Conservation (phyloP, 108 stramenopile species). For the Discostella stelligeroides region DNA sequence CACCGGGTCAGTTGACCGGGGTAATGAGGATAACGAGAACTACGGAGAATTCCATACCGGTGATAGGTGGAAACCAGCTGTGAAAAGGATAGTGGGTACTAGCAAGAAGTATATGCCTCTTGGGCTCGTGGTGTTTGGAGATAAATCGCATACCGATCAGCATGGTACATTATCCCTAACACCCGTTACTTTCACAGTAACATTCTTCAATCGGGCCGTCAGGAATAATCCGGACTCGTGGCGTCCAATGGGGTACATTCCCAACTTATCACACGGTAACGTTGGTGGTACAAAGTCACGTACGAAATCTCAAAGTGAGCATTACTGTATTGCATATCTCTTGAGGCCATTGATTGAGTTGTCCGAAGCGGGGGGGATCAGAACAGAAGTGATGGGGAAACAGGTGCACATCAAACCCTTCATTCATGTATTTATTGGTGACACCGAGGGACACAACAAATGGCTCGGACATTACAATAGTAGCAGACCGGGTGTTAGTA, state of each 20-base stretch:
- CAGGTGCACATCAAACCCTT: background rate
- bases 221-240: background rate
- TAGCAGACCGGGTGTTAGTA: background rate
- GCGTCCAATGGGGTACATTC: background rate
- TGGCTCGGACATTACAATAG: background rate
- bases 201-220: background rate
- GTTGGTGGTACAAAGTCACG: background rate
- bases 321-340: background rate
- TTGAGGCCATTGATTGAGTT: background rate
- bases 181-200: background rate
- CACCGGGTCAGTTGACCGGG: background rate
- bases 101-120: background rate
- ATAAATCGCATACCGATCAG: background rate
- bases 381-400: background rate
- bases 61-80: background rate
- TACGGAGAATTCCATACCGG: background rate
- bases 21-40: background rate
- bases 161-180: background rate
- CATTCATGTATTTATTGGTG: slow-evolving; percentile 4
- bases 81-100: background rate
- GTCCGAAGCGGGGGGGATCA: background rate
- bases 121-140: background rate
- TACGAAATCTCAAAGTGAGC: background rate
- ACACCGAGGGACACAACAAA: background rate
- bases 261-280: background rate